Evolutionary conservation across 2,329 filamentous ascomycete species (phyloP), one percentile per base, ranked within the genome.

Genomic region (Aspergillus fischeri): DNA sequence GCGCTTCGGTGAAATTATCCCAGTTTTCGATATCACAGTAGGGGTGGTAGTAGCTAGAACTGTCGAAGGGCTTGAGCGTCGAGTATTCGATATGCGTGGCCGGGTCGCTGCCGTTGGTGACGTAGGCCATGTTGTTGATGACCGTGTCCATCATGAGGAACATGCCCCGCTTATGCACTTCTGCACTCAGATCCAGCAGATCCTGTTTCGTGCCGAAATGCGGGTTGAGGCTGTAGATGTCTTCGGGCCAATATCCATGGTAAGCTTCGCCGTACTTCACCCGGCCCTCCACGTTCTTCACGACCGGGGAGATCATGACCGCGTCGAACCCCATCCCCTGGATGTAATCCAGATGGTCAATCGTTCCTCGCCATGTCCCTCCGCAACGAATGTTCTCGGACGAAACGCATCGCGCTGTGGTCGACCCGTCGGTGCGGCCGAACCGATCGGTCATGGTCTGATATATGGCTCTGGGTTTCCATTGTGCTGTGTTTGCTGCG

Each of bases 81-180:
- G 63, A 62, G 52, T 69, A 70, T 54, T 70, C 61, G 28, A 70
- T 55, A 35, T 54, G 49, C 1, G 60, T 67, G 21, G 63, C 62
- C 0, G 69, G 67, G 44, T 69, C 52, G 25, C 61, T 62, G 14
- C 65, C 66, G 52, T 71, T 65, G 3, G 65, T 69, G 7, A 70
- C 64, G 10, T 64, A 72, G 7, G 68, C 76, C 72, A 78, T 75
- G 54, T 82, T 78, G 65, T 82, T 82, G 44, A 79, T 75, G 10
- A 82, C 80, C 2, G 80, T 75, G 59, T 83, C 80, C 50, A 81
- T 73, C 80, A 82, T 81, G 8, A 83, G 62, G 59, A 78, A 81
- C 79, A 79, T 82, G 57, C 73, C 78, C 62, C 68, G 73, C 11
- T 60, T 61, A 64, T 82, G 80, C 9, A 81, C 65, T 6, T 77